Base-by-base conservation (phyloP, 441 rosid genomes). In the Dalechampia spathulata region DNA sequence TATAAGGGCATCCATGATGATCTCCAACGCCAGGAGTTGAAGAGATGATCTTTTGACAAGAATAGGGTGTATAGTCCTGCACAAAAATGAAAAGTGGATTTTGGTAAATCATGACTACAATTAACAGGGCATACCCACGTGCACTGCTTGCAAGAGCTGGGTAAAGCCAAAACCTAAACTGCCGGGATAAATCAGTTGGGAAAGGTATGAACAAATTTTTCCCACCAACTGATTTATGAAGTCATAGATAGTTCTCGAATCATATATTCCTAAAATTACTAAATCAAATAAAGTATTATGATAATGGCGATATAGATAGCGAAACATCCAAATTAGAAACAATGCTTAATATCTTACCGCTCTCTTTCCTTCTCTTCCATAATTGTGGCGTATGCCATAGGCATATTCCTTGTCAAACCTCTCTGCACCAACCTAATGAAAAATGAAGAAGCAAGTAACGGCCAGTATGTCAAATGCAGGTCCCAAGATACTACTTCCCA, bases 351-450 rank as follows among this genome's bases (percentile, higher is more conserved):
- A 56, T 54, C 90, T 79, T 75, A 93, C 97, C 10, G 87, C 81
- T 81, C 96, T 78, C 75, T 90, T 94, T 68, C 96, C 96, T 74
- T 90, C 96, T 75, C 65, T 87, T 72, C 98, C 99, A 68, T 84
- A 87, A 70, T 76, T 86, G 73, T 94, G 98, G 45, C 95, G 94
- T 60, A 94, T 83, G 75, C 63, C 23, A 67, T 87, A 94, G 28
- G 95, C 94, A 64, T 94, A 87, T 71, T 90, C 95, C 73, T 84
- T 87, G 74, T 87, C 95, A 63, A 94, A 94, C 71, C 75, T 86
- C 80, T 94, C 98, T 57, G 88, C 73, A 19, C 96, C 95, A 68
- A 87, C 90, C 99, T 87, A 62, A 21, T 46, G 61, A 41, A 66
- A 51, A 0, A 40, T n/a, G n/a, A n/a, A n/a, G n/a, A 25, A 47